Evolutionary conservation across 2,329 filamentous ascomycete genomes (phyloP).

Genomic region (Venturia asperata): DNA sequence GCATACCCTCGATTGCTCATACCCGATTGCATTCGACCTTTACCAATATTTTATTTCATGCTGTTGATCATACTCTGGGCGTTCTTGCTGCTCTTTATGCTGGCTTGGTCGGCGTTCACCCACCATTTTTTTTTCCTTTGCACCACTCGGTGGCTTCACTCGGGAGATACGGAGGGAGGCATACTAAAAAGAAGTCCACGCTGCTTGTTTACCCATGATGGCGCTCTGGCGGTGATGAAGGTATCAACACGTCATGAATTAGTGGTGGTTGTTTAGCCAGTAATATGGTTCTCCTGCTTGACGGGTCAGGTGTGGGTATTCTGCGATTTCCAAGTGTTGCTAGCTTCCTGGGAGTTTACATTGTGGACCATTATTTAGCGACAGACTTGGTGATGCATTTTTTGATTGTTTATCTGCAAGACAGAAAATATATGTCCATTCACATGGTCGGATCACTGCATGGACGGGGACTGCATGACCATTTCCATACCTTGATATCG

Average conservation of each 20-base stretch:
- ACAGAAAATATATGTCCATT: not conserved
- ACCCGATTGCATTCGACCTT: not conserved
- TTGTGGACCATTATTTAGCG: slow-evolving; percentile 1
- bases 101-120: not conserved
- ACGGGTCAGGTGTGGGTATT: not conserved
- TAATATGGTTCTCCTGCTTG: not conserved
- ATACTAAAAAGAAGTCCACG: not conserved
- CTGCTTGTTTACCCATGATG: not conserved
- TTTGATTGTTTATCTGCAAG: not conserved
- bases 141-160: not conserved
- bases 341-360: slow-evolving; percentile 8
- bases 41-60: slow-evolving; percentile 3
- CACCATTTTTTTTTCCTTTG: not conserved
- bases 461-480: not conserved
- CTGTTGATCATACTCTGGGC: slow-evolving; percentile 2
- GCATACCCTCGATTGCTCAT: slow-evolving; percentile 4
- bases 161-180: not conserved
- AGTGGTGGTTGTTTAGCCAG: not conserved
- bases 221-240: not conserved
- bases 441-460: not conserved
- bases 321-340: slow-evolving; percentile 2
- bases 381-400: slow-evolving; percentile 1
- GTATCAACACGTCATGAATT: not conserved
- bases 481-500: no score
- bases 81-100: not conserved